phyloP scores from a whole-genome alignment of 768 basidiomycete species.

The Boletus pseudopeckii region DNA sequence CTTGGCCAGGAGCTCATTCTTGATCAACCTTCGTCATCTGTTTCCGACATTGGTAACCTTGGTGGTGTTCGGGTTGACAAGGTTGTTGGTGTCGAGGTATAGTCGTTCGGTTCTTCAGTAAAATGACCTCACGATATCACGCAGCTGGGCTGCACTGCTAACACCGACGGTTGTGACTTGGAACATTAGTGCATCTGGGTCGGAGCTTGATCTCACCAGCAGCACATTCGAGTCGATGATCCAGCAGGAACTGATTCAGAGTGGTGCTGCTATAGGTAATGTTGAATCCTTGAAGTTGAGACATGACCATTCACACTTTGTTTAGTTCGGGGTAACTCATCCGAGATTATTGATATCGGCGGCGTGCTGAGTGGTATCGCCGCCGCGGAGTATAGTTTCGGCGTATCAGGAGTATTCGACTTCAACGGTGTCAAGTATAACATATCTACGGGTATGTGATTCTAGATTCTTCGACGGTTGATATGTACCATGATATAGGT shows the following conservation, averaged over 20 bases:
- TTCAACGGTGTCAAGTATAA: slow-evolving; percentile 22
- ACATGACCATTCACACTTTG: background rate
- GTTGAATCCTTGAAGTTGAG: no score
- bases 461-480: background rate
- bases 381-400: slow-evolving; percentile 7
- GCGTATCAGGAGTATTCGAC: slow-evolving; percentile 4
- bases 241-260: no score
- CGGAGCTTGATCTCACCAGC: no score
- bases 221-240: no score
- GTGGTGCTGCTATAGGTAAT: no score
- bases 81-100: slow-evolving; percentile 17
- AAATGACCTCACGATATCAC: no score
- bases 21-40: background rate
- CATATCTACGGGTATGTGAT: slow-evolving; percentile 9
- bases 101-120: background rate
- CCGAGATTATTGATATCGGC: slow-evolving; percentile 3
- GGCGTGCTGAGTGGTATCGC: slow-evolving; percentile 16
- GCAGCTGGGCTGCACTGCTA: no score
- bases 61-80: slow-evolving; percentile 6
- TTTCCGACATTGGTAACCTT: background rate
- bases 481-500: background rate
- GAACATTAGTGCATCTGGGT: no score
- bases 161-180: no score
- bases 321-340: slow-evolving; percentile 12
- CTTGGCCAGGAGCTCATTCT: background rate